Evolutionary conservation across 2,329 filamentous ascomycete species (phyloP), one percentile per base, ranked within the genome.

Genomic region (Colletotrichum graminicola): DNA sequence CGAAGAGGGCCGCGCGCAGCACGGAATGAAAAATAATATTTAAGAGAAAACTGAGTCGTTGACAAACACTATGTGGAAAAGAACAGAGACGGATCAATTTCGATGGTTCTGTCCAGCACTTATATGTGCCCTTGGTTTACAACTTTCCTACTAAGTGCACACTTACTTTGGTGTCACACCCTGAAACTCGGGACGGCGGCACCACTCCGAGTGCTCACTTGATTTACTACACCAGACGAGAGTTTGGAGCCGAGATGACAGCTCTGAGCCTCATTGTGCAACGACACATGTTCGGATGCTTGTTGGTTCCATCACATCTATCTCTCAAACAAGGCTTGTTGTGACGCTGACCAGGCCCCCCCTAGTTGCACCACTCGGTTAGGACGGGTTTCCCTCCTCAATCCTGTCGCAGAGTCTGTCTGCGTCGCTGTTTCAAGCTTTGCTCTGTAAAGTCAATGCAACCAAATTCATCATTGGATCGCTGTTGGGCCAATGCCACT

Each of bases 171-270:
- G 60, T 64, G 69, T 63, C 65, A 69, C 54, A 69, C 41, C 54
- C 65, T 72, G 69, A 72, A 72, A 72, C 69, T 64, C 59, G 54
- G 65, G 65, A 72, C 60, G 65, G 65, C 69, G 54, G 69, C 47
- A 60, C 59, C 65, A 60, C 54, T 52, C 39, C 67, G 54, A 68
- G 45, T 65, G 32, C 34, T 47, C 23, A 36, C 36, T 26, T 21
- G 59, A 21, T 47, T 36, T 45, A 54, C 57, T 34, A 47, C 32
- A 49, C 45, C 41, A 59, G 65, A 69, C 57, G 65, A 64, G 3
- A 60, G 55, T 55, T 23, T 54, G 55, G 65, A 72, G 65, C 63
- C 65, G 54, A 60, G 66, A 72, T 72, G 69, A 69, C 69, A 72
- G 66, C 66, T 59, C 60, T 29, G 52, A 47, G 59, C 36, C 59